These are phyloP conservation scores for Eucalyptus pauciflora DNA, from an alignment of 345 rosid species.

Conservation along the genomic window DNA sequence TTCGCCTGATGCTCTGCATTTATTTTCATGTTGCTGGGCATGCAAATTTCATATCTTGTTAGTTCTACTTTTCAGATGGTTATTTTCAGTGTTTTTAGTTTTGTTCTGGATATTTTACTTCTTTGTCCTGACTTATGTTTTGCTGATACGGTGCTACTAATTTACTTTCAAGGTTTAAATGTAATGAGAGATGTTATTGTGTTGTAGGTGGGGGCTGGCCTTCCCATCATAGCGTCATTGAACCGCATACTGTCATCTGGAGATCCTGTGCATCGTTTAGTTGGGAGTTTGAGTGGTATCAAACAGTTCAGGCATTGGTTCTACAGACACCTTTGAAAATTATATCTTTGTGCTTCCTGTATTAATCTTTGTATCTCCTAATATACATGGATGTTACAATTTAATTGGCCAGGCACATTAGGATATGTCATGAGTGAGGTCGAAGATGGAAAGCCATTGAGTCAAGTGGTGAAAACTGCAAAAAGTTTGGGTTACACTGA, in stretches of 20 bases:
- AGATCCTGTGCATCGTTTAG: conserved; percentile 49
- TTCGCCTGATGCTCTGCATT: not conserved
- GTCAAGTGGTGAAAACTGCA: conserved; percentile 83
- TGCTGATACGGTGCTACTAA: not conserved
- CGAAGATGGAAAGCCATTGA: conserved; percentile 79
- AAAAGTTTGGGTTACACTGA: conserved; percentile 88
- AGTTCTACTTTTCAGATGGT: not conserved
- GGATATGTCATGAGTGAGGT: conserved; percentile 97
- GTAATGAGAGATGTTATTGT: not conserved
- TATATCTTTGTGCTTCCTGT: not conserved
- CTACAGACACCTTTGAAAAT: not conserved
- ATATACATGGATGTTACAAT: not conserved
- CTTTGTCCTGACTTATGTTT: not conserved
- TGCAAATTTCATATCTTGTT: not conserved
- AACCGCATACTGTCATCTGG: conserved; percentile 79
- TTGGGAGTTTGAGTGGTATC: conserved; percentile 88
- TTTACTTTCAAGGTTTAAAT: not conserved
- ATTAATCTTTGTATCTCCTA: not conserved
- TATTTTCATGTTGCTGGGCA: not conserved
- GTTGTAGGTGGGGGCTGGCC: conserved; percentile 83
- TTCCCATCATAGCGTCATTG: conserved; percentile 79
- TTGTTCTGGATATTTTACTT: not conserved
- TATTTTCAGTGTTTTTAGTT: not conserved
- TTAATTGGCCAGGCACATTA: conserved; percentile 45
- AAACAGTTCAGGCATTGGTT: not conserved